Evolutionary conservation across 2,329 filamentous ascomycete species (phyloP).

Genomic region (Cadophora gregata): DNA sequence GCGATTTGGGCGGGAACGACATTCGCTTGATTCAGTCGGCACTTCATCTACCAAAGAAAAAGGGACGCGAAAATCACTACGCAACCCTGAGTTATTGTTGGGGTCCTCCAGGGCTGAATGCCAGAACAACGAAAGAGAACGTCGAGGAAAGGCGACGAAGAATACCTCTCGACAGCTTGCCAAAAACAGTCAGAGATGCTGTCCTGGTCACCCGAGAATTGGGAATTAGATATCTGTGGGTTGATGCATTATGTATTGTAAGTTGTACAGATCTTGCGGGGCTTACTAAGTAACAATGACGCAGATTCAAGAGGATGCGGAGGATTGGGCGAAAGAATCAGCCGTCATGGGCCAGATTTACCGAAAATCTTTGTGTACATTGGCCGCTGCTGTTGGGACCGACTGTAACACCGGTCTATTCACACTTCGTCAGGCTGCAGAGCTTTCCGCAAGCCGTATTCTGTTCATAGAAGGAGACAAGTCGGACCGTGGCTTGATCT

Average conservation of each 20-base stretch:
- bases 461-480: not conserved
- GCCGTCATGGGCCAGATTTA: not conserved
- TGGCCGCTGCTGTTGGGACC: not conserved
- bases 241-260: constrained; percentile 7
- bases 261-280: not conserved
- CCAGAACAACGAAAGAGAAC: constrained; percentile 3
- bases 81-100: constrained; percentile 7
- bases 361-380: not conserved
- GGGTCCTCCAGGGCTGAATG: constrained; percentile 2
- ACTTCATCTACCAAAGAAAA: not conserved
- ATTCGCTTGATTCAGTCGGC: not conserved
- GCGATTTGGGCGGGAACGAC: not conserved
- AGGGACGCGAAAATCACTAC: not conserved
- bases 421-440: not conserved
- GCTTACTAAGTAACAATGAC: not conserved
- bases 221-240: constrained; percentile 1
- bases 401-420: not conserved
- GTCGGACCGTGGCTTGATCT: not conserved
- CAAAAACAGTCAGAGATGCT: not conserved
- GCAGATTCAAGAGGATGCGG: not conserved
- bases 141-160: not conserved
- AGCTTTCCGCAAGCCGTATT: not conserved
- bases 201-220: not conserved
- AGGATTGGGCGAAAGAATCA: not conserved
- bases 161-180: not conserved